Base-by-base conservation (phyloP, 1,284 basidiomycete genomes). In the Psilocybe mexicana region DNA sequence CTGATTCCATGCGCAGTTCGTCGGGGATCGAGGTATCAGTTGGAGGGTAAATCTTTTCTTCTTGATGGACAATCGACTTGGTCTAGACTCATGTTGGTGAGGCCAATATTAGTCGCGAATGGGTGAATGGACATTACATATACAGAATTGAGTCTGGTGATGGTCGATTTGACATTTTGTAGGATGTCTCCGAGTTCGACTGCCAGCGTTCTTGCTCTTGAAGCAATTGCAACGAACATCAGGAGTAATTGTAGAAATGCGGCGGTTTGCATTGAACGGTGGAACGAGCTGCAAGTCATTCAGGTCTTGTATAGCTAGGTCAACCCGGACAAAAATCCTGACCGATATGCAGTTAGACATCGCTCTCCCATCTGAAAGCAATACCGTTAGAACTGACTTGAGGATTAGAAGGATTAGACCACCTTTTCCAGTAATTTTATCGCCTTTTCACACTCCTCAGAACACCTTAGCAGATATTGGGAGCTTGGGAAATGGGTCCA, bases 201-300 rank as follows among this genome's bases (percentile, higher is more conserved):
- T 14, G 78, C 68, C n/a, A 90, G 65, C 1, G 70, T 65, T 35
- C 73, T 73, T 63, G 88, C 70, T 56, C 90, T 80, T 1, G 87
- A 86, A 38, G 79, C 74, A 45, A 90, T 79, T 6, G 84, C 85
- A 23, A 77, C 73, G 36, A 92, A 74, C 2, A 82, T 76, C 33
- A 92, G 66, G 11, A 87, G 74, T 8, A 90, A 66, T 60, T 88
- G 86, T 3, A 89, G 73, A 65, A 92, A 92, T 18, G 87, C 85
- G 12, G 86, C 88, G 0, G 82, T 81, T 67, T 88, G 86, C 76
- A 91, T 82, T 48, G 82, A 80, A 24, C 86, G 73, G 33, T 76
- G 72, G 57, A 90, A 83, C 33, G 81, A 81, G 47, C 89, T 92
- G 49, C 8, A 36, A 43, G 24, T 45, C 18, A 42, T 2, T 40